Evolutionary conservation across 2,329 filamentous ascomycete species (phyloP), one percentile per base, ranked within the genome.

Genomic region (Pezizomycotina sp.): DNA sequence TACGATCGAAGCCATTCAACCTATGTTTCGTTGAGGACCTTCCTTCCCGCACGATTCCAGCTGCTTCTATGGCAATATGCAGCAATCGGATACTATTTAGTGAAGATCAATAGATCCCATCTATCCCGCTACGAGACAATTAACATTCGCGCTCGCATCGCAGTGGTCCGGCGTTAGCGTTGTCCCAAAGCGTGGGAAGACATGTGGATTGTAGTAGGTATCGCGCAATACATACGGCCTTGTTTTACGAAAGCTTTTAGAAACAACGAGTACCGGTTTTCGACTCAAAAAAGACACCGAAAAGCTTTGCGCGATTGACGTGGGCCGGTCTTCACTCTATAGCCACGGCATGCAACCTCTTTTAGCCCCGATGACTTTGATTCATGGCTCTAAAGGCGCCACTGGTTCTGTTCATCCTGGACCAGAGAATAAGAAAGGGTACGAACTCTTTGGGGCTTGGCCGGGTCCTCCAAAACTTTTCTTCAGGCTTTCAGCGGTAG

Each of bases 141-240:
- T 98, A 13, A 76, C 91, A 6, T 77, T 89, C 54, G 75, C 83
- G 1, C 63, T 95, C 30, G 81, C 89, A 7, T 80, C 74, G 41
- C 89, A 98, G 55, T 98, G 86, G 78, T 80, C 89, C 47, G 89
- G 89, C 10, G 77, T 98, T 46, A 84, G 84, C 53, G 79, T 98
- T 48, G 76, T 92, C 30, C 77, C 89, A 0, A 83, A 52, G 73
- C 77, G 25, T 71, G 74, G 12, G 66, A 68, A 33, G 89, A 98
- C 56, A 71, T 74, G 35, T 98, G 89, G 89, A 73, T 91, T 13
- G 76, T 86, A 8, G 69, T 89, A 35, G 91, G 86, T 9, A 77
- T 91, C 29, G 79, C 86, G 1, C 84, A 86, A 62, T 98, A 82
- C 61, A 92, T 98, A 86, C 1, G 86, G 93, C 50, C 68, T 82